Conservation (phyloP, 202 grass and related monocot species). For the Musa balbisiana region DNA sequence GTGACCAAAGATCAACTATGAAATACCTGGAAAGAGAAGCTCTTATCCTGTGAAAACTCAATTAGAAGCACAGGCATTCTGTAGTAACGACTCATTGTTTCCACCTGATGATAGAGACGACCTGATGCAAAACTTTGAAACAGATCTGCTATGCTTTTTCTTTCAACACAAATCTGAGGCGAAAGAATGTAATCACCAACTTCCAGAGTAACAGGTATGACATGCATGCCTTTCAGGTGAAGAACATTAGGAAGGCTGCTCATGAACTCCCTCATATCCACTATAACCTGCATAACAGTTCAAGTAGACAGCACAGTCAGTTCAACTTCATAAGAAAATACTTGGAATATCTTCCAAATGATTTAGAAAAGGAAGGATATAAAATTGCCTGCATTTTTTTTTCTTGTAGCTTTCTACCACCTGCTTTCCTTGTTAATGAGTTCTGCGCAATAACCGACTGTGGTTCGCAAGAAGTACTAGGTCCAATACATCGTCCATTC, state of each 20-base stretch:
- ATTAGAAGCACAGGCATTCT: constrained; percentile 92
- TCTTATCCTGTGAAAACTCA: constrained; percentile 94
- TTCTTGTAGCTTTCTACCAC: constrained; percentile 55
- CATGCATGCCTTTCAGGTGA: constrained; percentile 83
- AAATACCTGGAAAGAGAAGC: constrained; percentile 94
- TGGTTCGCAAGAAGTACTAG: constrained; percentile 50
- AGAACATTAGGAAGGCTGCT: constrained; percentile 95
- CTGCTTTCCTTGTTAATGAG: constrained; percentile 81
- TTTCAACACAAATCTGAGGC: constrained; percentile 86
- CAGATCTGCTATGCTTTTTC: constrained; percentile 91
- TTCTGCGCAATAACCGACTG: constrained; percentile 50
- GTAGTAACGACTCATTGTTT: constrained; percentile 90
- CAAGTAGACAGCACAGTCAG: constrained; percentile 10
- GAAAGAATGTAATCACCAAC: constrained; percentile 96
- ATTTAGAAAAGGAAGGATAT: constrained; percentile 4
- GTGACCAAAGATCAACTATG: background rate
- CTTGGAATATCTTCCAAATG: constrained; percentile 7
- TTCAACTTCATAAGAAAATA: constrained; percentile 11
- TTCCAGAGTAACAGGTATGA: constrained; percentile 87
- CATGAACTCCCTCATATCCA: constrained; percentile 98
- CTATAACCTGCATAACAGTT: constrained; percentile 67
- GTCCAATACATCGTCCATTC: constrained; percentile 78
- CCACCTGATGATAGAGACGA: constrained; percentile 83
- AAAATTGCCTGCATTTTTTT: constrained; percentile 75
- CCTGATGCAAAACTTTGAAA: constrained; percentile 97